phyloP scores from a whole-genome alignment of 176 grass and related monocot genomes.

The Dactylis glomerata region DNA sequence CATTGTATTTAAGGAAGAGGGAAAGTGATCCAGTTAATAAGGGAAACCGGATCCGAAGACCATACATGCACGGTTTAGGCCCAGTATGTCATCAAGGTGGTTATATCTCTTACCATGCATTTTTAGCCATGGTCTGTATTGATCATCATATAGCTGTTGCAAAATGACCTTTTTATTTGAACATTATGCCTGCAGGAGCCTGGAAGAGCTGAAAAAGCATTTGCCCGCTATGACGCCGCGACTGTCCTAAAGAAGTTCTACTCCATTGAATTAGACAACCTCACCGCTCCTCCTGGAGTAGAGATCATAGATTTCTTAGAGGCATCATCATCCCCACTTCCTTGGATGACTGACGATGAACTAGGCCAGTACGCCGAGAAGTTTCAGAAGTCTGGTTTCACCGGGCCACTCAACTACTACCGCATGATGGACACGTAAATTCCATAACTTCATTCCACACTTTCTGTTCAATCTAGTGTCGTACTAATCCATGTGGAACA shows the following conservation, averaged over 20 bases:
- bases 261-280: conserved; percentile 32
- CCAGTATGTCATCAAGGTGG: background rate
- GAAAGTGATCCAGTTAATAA: no score
- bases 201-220: conserved; percentile 60
- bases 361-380: conserved; percentile 43
- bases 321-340: conserved; percentile 28
- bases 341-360: conserved; percentile 60
- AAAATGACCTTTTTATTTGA: background rate
- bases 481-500: background rate
- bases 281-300: conserved; percentile 54
- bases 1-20: no score
- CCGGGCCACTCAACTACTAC: conserved; percentile 65
- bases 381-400: conserved; percentile 70
- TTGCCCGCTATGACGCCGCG: conserved; percentile 38
- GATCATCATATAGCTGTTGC: background rate
- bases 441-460: background rate
- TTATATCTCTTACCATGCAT: background rate
- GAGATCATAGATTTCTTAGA: conserved; percentile 67
- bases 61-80: no score
- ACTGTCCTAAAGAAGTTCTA: conserved; percentile 61
- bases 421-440: conserved; percentile 48
- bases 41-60: no score
- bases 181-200: conserved; percentile 38
- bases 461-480: background rate
- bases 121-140: background rate